A percentile compares a stretch with the other conserved stretches of the same genome.
These are phyloP conservation scores for Oryza nivara DNA, from an alignment of 176 grass and related monocot genomes.

Conservation along the genomic window DNA sequence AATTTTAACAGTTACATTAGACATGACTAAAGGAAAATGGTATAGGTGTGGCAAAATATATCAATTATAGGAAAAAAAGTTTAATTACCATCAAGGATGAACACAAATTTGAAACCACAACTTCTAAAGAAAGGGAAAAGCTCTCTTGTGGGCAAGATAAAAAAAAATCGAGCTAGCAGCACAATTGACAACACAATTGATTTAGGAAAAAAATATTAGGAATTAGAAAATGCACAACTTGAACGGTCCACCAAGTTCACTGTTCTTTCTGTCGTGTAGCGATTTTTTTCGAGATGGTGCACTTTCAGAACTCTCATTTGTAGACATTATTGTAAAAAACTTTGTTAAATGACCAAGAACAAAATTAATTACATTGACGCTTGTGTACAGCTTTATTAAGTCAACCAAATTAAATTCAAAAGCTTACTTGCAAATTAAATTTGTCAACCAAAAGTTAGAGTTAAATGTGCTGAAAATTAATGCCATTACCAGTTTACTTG, in stretches of 20 bases:
- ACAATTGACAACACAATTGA: background rate
- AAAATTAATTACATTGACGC: background rate
- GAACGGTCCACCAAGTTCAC: background rate
- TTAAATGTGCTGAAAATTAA: background rate
- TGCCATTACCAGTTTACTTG: background rate
- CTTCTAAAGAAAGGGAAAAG: background rate
- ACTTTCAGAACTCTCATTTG: background rate
- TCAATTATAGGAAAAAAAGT: background rate
- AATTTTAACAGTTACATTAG: background rate
- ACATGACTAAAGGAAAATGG: background rate
- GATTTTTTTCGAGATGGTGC: background rate
- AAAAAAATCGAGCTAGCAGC: background rate
- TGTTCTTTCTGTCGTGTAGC: background rate
- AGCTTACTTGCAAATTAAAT: background rate
- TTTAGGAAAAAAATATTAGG: background rate
- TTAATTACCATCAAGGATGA: background rate
- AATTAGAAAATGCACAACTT: background rate
- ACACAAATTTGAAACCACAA: too few species aligned
- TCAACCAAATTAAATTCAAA: too few species aligned
- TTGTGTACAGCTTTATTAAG: background rate
- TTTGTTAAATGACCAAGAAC: background rate
- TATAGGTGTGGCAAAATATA: background rate
- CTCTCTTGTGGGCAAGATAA: background rate
- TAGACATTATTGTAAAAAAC: background rate
- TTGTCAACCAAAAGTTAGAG: background rate